Base-by-base conservation (phyloP, 352 stramenopile genomes). In the Phytophthora pseudosyringae region DNA sequence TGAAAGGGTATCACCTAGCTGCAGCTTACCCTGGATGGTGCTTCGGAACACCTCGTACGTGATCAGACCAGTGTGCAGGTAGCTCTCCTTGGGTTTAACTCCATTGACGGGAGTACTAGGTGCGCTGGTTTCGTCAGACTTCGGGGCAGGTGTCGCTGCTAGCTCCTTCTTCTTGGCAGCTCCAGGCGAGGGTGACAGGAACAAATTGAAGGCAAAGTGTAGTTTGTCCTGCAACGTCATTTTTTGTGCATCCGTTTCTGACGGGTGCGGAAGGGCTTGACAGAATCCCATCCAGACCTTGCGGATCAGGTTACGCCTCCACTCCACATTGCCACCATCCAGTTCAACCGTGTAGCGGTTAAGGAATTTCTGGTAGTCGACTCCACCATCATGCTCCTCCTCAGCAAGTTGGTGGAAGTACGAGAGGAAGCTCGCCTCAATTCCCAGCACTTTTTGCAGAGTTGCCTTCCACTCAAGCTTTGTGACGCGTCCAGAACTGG, bases 1-100 rank as follows among this genome's bases (percentile, higher is more conserved):
- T 12, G 88, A 94, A 5, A 98, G 75, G 0, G 74, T 86, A 21
- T 81, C 73, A 1, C 66, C 59, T 0, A 94, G 68, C 11, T 82
- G 73, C 5, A 94, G 60, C 15, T 80, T 82, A 8, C 68, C 72
- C 63, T 91, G 83, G 21, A 94, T 79, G 10, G 85, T 94, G 5
- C 78, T 77, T 5, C 85, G 81, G 35, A 94, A 94, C 29, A 91
- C 81, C 31, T 91, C 83, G 58, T 94, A 94, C 16, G 85, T 91
- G 41, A 93, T 77, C 12, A 83, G 62, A 4, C 71, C 73, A 68
- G 78, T 78, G 28, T 69, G 73, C 18, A 86, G 62, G 13, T 78
- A 88, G 48, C 67, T 86, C n/a, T 80, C 72, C 29, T 86, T 67
- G 25, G 25, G 15, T 15, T 60, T 55, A 44, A 71, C 32, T 26